Evolutionary conservation across 228 moss, liverwort and hornwort genomes (phyloP), one percentile per base, ranked within the genome.

Genomic region (Sphagnum magellanicum): DNA sequence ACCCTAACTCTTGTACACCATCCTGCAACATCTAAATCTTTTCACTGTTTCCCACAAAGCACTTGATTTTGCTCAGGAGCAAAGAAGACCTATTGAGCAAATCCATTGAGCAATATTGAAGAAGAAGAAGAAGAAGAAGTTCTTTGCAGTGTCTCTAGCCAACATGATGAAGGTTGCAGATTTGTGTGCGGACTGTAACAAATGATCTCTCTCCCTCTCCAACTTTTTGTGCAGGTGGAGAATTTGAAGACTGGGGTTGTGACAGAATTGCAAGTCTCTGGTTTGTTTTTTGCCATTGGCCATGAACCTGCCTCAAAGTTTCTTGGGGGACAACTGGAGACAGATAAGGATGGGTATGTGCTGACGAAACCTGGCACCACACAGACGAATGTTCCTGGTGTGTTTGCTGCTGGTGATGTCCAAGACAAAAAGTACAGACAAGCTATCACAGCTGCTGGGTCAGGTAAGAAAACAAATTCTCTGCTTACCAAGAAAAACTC

Each of bases 391-490:
- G 64, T 85, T 58, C 13, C 64, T 14, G 85, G 85, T 65, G 85
- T 85, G 15, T 85, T 85, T 65, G 85, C 85, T 9, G 81, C 85
- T 6, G 85, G 85, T 47, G 85, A 85, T 71, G 81, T 85, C 47
- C 85, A 85, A 67, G 85, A 85, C 59, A 85, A 85, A 72, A 79
- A 52, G 65, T 85, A 47, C 48, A 75, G 85, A 53, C 85, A 85
- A 68, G 85, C 85, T 59, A 69, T 85, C 0, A 85, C 85, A 49
- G 81, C 85, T 10, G 85, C 85, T 53, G 85, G 85, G 14, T 74
- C 76, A 65, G 81, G 78, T 78, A 64, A 4, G 63, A 16, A 15
- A 4, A 16, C 9, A 32, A 32, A 32, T 32, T 32, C 32, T 32
- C 32, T 32, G 32, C 32, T 32, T 32, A 32, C 32, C 32, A 32